Base-by-base conservation (phyloP, 441 rosid species). In the Croton laevigatus region DNA sequence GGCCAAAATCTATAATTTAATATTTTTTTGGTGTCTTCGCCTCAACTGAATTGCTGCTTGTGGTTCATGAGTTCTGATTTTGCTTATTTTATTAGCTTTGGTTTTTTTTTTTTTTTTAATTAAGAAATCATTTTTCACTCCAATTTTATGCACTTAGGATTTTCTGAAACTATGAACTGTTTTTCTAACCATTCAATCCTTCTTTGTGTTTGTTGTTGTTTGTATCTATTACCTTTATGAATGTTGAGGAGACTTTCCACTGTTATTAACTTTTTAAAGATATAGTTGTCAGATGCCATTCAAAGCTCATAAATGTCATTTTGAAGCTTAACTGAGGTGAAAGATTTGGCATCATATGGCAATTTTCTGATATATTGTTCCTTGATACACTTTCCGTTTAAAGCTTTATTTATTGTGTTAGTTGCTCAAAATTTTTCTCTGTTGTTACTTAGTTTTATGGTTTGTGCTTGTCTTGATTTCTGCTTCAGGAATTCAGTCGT, bases 401-500 rank as follows among this genome's bases (percentile, higher is more conserved):
- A 12, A 48, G 48, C 6, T 32, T 70, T 36, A 42, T 57, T 55
- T 37, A 27, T 32, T 17, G 9, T 17, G 48, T n/a, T 45, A 38
- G 8, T 64, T 64, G 48, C 12, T 46, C 14, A 46, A 5, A 23
- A 16, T 22, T 65, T 37, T 20, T 38, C 37, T 38, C 46, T 49
- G 23, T 23, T 62, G 4, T 2, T 38, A 48, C 66, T 13, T 22
- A 16, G 37, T 69, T 58, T 42, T 22, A 22, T 65, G 65, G 32
- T 20, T 68, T 66, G 51, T 27, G 10, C 19, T 52, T 77, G 58
- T 58, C 11, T 34, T 72, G 60, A 44, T 37, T 51, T 40, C 69
- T 72, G 52, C 57, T 72, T 36, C 37, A 57, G 65, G 75, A 68
- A 34, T 69, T 51, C 69, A 22, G 69, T 58, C 57, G 77, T 54